Evolutionary conservation across 805 yeast species (phyloP).

Genomic region (Grigorovia jiainica): DNA sequence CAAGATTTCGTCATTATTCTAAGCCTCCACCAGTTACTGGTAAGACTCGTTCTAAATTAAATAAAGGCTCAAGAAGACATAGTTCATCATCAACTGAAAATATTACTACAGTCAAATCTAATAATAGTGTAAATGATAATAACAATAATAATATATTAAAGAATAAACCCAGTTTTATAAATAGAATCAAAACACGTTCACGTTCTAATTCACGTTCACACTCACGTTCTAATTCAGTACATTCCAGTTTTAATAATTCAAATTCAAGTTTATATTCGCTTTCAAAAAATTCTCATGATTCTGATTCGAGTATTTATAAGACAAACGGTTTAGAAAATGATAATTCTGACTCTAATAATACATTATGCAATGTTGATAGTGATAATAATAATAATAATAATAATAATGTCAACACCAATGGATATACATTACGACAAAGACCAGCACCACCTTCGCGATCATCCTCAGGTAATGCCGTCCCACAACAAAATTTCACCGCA

Average conservation of each 20-base stretch:
- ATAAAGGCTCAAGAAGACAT: constrained; percentile 2
- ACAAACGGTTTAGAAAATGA: no score
- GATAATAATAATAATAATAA: background rate
- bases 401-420: no score
- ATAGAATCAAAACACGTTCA: background rate
- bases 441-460: background rate
- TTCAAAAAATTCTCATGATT: constrained; percentile 4
- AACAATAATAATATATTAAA: background rate
- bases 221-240: background rate
- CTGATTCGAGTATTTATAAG: background rate
- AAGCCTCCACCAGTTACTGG: constrained; percentile 5
- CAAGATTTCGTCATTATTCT: constrained; percentile 2
- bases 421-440: background rate
- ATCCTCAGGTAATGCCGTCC: background rate
- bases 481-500: background rate
- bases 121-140: background rate
- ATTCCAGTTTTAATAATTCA: constrained; percentile 1
- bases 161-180: background rate
- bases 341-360: background rate
- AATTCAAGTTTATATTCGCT: constrained; percentile 1
- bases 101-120: background rate
- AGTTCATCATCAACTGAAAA: constrained; percentile 1
- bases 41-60: constrained; percentile 1
- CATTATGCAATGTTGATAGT: no score
- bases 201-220: constrained; percentile 1